Evolutionary conservation across 2,329 filamentous ascomycete genomes (phyloP), one percentile per base, ranked within the genome.

Genomic region (Pseudogymnoascus sp.): DNA sequence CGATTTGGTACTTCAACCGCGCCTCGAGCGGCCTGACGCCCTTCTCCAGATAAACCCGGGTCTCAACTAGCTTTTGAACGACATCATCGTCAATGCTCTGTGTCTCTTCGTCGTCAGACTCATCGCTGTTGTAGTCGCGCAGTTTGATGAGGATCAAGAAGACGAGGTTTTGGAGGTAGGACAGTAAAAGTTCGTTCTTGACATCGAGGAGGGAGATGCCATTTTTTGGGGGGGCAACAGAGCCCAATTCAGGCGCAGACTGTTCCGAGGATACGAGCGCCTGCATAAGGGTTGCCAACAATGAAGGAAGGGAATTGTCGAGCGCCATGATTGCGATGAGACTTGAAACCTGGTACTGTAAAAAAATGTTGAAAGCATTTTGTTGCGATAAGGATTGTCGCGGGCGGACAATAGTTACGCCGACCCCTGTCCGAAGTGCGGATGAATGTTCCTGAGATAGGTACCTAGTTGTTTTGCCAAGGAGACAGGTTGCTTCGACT

Each of bases 151-250:
- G 79, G 50, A 96, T 88, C 42, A 96, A 79, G 69, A 96, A 96
- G 50, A 94, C 90, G 3, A 97, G 84, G 71, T 96, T 95, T 71
- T 99, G 93, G 0, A 99, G 81, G 76, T 99, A 99, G 3, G 93
- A 93, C 40, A 99, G 86, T 16, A 99, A 86, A n/a, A 99, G 82
- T 73, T 99, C 94, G 76, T 95, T 97, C 78, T 99, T 99, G 67
- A 91, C 86, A 73, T 97, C 92, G 71, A 99, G 87, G 0, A 99
- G 85, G 0, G 94, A 97, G 64, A 99, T 94, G 72, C 94, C 93
- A 70, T 96, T 86, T 67, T 87, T 82, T 1, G 90, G 88, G n/a
- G 90, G 84, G 59, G 88, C 78, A 65, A 95, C 83, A 12, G 79
- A 75, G n/a, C 80, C 73, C 16, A 85, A 73, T 59, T 84, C 83